Evolutionary conservation across 129 eudicot species (phyloP).

Genomic region (Flaveria brownii): DNA sequence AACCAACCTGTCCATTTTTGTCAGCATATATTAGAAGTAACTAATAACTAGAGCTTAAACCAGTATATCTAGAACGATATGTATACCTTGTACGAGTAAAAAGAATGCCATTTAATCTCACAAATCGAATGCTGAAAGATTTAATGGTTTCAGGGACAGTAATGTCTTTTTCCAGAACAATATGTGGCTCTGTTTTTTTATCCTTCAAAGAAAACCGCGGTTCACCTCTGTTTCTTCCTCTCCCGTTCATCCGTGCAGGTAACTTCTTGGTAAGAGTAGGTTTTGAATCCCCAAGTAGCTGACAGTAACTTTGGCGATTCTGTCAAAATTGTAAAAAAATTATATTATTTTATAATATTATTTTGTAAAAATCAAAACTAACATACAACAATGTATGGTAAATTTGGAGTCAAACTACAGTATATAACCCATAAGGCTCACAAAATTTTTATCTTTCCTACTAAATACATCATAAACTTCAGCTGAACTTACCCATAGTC

Average conservation of each 20-base stretch:
- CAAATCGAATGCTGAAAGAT: constrained; percentile 63
- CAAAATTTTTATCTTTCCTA: not conserved
- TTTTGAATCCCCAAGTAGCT: constrained; percentile 65
- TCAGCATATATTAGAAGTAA: not conserved
- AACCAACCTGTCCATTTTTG: constrained; percentile 5
- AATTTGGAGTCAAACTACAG: not conserved
- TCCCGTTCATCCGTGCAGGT: constrained; percentile 54
- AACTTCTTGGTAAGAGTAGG: constrained; percentile 49
- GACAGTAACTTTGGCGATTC: constrained; percentile 88
- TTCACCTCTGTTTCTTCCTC: constrained; percentile 77
- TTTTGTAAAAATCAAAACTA: not conserved
- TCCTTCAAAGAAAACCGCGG: constrained; percentile 51
- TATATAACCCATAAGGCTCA: not conserved
- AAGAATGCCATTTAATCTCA: constrained; percentile 86
- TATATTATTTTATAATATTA: no score
- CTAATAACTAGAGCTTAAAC: not conserved
- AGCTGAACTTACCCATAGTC: not conserved
- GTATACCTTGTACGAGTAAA: constrained; percentile 93
- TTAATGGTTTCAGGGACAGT: constrained; percentile 51
- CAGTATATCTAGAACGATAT: not conserved
- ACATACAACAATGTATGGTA: not conserved
- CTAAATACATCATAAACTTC: not conserved
- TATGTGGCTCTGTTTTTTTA: constrained; percentile 43
- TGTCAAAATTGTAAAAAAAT: constrained; percentile 36
- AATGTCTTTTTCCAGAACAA: constrained; percentile 45